A percentile compares a stretch with the other conserved stretches of the same genome.
These are phyloP conservation scores for Coniochaeta sp. DNA, from an alignment of 2,329 filamentous ascomycete species.

Conservation along the genomic window DNA sequence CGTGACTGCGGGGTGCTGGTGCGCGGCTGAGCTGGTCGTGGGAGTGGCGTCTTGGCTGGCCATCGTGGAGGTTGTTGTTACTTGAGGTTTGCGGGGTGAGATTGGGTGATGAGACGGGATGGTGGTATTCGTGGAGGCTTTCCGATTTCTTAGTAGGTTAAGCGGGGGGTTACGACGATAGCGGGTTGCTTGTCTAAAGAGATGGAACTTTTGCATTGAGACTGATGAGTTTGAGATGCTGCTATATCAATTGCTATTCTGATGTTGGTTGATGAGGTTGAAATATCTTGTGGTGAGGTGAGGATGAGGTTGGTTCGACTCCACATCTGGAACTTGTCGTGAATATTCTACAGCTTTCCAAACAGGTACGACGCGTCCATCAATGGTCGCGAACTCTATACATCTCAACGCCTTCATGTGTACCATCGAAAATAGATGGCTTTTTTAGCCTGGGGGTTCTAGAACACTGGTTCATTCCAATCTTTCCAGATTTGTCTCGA, in stretches of 20 bases:
- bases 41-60: not conserved
- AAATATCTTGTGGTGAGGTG: not conserved
- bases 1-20: constrained; percentile 2
- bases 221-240: not conserved
- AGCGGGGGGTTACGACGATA: not conserved
- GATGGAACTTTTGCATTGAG: not conserved
- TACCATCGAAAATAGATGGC: not conserved
- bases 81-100: not conserved
- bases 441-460: not conserved
- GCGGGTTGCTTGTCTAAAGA: not conserved
- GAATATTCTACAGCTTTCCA: not conserved
- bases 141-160: not conserved
- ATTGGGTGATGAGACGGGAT: not conserved
- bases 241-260: not conserved
- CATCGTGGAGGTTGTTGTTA: constrained; percentile 1
- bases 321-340: not conserved
- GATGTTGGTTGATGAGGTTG: not conserved
- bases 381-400: not conserved
- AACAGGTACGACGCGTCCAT: not conserved
- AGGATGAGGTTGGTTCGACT: not conserved
- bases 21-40: not conserved
- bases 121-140: not conserved
- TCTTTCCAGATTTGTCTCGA: not conserved
- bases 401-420: not conserved
- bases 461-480: not conserved